Evolutionary conservation across 257 asterid genomes (phyloP), one percentile per base, ranked within the genome.

Genomic region (Mentha longifolia): DNA sequence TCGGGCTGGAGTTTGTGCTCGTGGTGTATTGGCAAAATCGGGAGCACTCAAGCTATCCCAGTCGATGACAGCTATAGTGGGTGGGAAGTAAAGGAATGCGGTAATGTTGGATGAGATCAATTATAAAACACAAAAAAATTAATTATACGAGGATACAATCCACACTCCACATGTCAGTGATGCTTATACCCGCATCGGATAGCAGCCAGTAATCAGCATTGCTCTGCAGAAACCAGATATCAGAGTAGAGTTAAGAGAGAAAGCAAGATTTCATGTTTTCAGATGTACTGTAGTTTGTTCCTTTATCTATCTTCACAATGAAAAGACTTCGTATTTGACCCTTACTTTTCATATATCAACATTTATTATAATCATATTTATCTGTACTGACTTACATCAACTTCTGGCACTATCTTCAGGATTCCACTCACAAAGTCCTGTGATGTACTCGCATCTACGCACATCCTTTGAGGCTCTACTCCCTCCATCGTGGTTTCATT

Each of bases 361-460:
- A 61, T 68, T 50, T 30, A 67, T 43, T 68, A 59, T 47, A 57
- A 2, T 43, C 52, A 31, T 61, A 15, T 65, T 46, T 15, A 3
- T 64, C 13, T 19, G 47, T 49, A 70, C 51, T 16, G 78, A 81
- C 99, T 94, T 84, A 94, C 99, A 76, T 91, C 89, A 61, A 91
- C 95, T 58, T 89, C 92, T 3, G 99, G 97, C 58, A 85, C 92
- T 50, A 94, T 89, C 75, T 89, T 91, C 89, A 91, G 82, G 67
- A 94, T 89, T 76, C 97, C 97, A 60, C 82, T 80, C 75, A 81
- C 83, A 61, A 85, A 84, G 73, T 94, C 97, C 74, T 83, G 92
- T 14, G 97, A 89, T 60, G 91, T 75, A 62, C 89, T 85, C 1
- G 87, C 62, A 9, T 88, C 97, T 30, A 88, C 61, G 74, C 81